Conservation (phyloP, 495 filamentous ascomycete genomes). For the Penicillium taxi region DNA sequence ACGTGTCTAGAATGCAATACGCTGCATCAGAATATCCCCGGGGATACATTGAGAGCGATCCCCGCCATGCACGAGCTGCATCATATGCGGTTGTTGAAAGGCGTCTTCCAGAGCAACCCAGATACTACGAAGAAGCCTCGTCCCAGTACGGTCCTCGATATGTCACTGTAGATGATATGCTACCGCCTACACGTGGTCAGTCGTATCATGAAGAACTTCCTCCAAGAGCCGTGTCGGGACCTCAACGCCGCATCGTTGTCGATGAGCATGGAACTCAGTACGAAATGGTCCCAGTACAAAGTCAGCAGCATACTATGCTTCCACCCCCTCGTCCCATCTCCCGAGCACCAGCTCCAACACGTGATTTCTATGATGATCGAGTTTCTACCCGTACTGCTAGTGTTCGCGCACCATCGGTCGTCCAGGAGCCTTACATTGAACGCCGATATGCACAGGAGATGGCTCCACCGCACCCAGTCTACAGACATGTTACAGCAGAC, state of each 20-base stretch:
- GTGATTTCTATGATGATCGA: conserved; percentile 34
- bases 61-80: conserved; percentile 46
- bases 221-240: conserved; percentile 45
- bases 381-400: conserved; percentile 27
- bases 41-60: conserved; percentile 36
- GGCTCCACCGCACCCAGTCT: conserved; percentile 32
- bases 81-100: conserved; percentile 55
- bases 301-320: conserved; percentile 43
- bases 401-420: conserved; percentile 34
- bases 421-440: conserved; percentile 35
- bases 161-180: conserved; percentile 47
- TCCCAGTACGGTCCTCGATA: conserved; percentile 37
- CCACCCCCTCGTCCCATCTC: conserved; percentile 35
- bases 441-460: conserved; percentile 42
- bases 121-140: conserved; percentile 51
- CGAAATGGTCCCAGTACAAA: conserved; percentile 44
- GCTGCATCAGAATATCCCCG: conserved; percentile 43
- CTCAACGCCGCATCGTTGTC: conserved; percentile 55
- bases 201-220: conserved; percentile 34
- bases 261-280: conserved; percentile 67
- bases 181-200: conserved; percentile 47
- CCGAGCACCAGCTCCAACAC: conserved; percentile 23
- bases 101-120: conserved; percentile 35
- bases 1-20: conserved; percentile 52
- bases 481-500: conserved; percentile 35